Percentiles rank a stretch among this genome's conserved stretches.
Conservation (phyloP, 306 rosid genomes). For the Citrullus mucosospermus region DNA sequence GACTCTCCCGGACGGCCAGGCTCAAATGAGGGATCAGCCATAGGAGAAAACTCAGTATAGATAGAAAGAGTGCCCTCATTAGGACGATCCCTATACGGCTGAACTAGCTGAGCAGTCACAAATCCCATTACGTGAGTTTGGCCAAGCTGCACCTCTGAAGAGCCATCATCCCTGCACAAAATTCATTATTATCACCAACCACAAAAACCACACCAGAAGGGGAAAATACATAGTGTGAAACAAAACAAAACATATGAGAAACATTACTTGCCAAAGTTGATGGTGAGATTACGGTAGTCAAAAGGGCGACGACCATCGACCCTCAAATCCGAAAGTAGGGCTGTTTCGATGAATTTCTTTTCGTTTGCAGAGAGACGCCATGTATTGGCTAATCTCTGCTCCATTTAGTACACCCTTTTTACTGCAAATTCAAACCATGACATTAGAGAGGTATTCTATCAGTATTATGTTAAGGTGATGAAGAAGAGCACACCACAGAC, state of each 20-base stretch:
- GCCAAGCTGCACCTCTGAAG: conserved; percentile 69
- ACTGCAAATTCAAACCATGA: neutral
- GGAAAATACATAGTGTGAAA: neutral
- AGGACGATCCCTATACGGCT: conserved; percentile 78
- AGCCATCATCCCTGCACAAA: conserved; percentile 39
- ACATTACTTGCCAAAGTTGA: conserved; percentile 48
- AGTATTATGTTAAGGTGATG: neutral
- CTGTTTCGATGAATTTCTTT: conserved; percentile 49
- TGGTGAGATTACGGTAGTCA: conserved; percentile 53
- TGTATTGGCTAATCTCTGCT: conserved; percentile 53
- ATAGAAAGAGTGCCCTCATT: conserved; percentile 81
- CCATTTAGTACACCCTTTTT: conserved; percentile 27
- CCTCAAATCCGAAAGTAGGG: conserved; percentile 49
- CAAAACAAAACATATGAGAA: neutral
- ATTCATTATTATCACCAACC: neutral
- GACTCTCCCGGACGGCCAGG: conserved; percentile 69
- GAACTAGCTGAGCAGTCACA: conserved; percentile 54
- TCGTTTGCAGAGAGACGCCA: conserved; percentile 51
- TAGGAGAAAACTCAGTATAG: conserved; percentile 82
- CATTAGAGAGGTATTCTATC: neutral
- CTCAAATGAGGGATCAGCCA: conserved; percentile 93
- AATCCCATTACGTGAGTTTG: conserved; percentile 62
- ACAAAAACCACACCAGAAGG: neutral
- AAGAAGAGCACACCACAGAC: neutral
- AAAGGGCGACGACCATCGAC: conserved; percentile 81